These are phyloP conservation scores for Phycomyces nitens DNA, from an alignment of 192 early-diverging fungal genomes.

Conservation along the genomic window DNA sequence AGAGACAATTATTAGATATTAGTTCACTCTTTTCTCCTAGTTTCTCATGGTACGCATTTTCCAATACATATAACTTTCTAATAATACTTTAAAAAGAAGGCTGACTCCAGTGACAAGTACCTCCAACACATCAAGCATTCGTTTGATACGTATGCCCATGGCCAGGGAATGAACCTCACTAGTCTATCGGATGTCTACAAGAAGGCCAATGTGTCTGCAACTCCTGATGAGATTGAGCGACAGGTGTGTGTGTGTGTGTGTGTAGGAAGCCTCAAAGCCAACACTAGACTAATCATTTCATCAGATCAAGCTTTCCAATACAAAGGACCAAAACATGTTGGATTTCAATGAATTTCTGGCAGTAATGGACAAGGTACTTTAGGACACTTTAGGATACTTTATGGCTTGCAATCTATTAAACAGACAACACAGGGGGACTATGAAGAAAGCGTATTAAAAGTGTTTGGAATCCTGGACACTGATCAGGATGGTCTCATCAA, in stretches of 20 bases:
- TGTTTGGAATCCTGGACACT: conserved; percentile 26
- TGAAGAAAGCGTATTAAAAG: conserved; percentile 28
- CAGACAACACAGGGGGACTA: conserved; percentile 1
- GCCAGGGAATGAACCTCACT: conserved; percentile 25
- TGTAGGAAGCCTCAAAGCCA: not conserved
- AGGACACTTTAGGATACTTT: not conserved
- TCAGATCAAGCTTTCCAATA: conserved; percentile 19
- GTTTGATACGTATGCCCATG: conserved; percentile 22
- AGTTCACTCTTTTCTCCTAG: no score
- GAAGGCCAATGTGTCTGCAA: conserved; percentile 17
- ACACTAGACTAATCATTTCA: no score
- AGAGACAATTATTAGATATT: no score
- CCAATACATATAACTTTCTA: no score
- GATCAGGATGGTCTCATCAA: conserved; percentile 29
- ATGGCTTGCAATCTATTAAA: no score
- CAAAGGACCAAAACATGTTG: conserved; percentile 1
- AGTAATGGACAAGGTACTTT: conserved; percentile 29
- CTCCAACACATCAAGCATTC: conserved; percentile 18
- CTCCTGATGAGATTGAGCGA: conserved; percentile 20
- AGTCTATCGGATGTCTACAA: conserved; percentile 27
- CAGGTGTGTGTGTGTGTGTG: conserved; percentile 19
- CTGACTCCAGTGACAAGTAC: conserved; percentile 24
- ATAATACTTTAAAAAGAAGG: not conserved
- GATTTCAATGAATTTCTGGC: conserved; percentile 27
- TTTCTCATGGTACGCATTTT: no score